phyloP scores from a whole-genome alignment of 2,329 filamentous ascomycete species.

The Xylariaceae sp. region DNA sequence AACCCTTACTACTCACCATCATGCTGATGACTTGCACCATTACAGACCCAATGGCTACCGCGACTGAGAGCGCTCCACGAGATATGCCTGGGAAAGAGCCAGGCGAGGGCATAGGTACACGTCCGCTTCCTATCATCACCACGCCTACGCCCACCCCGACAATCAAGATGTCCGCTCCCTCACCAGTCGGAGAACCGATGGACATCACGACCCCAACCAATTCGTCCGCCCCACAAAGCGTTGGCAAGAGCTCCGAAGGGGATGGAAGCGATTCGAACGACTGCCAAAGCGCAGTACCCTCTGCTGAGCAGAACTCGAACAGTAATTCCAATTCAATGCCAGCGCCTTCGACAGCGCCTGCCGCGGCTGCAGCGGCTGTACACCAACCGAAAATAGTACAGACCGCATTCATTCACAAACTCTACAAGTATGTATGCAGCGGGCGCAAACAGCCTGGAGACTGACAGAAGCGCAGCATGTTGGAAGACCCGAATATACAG shows the following conservation, averaged over 20 bases:
- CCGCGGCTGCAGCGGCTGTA: conserved; percentile 65
- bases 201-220: conserved; percentile 53
- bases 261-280: conserved; percentile 34
- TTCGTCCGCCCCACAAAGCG: conserved; percentile 37
- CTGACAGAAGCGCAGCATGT: conserved; percentile 63
- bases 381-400: conserved; percentile 97
- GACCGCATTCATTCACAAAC: conserved; percentile 97
- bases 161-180: conserved; percentile 55
- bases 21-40: conserved; percentile 17
- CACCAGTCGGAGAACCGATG: conserved; percentile 54
- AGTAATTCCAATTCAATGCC: conserved; percentile 42
- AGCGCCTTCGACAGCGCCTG: conserved; percentile 31
- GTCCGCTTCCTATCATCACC: conserved; percentile 50
- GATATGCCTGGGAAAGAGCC: conserved; percentile 36
- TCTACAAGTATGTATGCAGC: conserved; percentile 74
- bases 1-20: conserved; percentile 12
- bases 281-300: conserved; percentile 33
- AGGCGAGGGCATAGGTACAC: conserved; percentile 44
- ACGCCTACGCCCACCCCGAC: conserved; percentile 41
- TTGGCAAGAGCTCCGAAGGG: conserved; percentile 41
- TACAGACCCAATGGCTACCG: conserved; percentile 48
- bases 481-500: conserved; percentile 88
- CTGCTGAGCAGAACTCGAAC: conserved; percentile 32
- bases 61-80: conserved; percentile 46
- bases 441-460: neutral